A percentile compares a stretch with the other conserved stretches of the same genome.
Evolutionary conservation across 306 rosid genomes (phyloP).

Genomic region (Rosa lucieae): DNA sequence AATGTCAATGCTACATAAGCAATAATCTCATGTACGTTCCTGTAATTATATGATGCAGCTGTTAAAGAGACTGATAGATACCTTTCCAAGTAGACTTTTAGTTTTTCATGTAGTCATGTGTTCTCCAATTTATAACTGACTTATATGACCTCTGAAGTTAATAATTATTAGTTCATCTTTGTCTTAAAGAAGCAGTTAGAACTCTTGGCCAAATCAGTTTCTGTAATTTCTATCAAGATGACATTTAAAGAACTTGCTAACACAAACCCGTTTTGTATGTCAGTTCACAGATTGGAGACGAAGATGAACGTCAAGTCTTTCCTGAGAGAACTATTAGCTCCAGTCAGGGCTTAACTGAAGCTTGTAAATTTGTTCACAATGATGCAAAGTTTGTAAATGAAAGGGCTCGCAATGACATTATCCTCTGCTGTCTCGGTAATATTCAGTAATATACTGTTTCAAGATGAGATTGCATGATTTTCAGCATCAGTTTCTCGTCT

Average conservation of each 20-base stretch:
- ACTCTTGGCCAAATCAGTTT: neutral
- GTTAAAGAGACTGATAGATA: neutral
- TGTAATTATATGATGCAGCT: neutral
- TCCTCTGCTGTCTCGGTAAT: conserved; percentile 86
- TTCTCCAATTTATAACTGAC: neutral
- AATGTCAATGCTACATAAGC: neutral
- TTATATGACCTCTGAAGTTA: neutral
- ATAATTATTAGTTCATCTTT: neutral
- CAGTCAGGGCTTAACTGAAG: conserved; percentile 62
- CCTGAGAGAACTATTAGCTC: conserved; percentile 29
- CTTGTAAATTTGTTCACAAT: conserved; percentile 67
- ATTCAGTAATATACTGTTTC: conserved; percentile 24
- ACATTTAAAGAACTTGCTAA: neutral
- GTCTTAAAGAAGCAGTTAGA: neutral
- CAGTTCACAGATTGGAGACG: conserved; percentile 52
- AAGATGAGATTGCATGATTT: conserved; percentile 15
- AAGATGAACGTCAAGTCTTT: conserved; percentile 34
- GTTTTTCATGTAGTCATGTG: neutral
- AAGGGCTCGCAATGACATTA: conserved; percentile 68
- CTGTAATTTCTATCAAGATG: neutral
- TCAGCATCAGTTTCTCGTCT: neutral
- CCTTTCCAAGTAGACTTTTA: neutral
- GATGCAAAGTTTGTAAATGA: conserved; percentile 82
- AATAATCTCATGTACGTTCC: neutral
- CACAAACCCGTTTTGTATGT: conserved; percentile 25